These are phyloP conservation scores for Paecilomyces sp. DNA, from an alignment of 2,329 filamentous ascomycete genomes.

Conservation along the genomic window DNA sequence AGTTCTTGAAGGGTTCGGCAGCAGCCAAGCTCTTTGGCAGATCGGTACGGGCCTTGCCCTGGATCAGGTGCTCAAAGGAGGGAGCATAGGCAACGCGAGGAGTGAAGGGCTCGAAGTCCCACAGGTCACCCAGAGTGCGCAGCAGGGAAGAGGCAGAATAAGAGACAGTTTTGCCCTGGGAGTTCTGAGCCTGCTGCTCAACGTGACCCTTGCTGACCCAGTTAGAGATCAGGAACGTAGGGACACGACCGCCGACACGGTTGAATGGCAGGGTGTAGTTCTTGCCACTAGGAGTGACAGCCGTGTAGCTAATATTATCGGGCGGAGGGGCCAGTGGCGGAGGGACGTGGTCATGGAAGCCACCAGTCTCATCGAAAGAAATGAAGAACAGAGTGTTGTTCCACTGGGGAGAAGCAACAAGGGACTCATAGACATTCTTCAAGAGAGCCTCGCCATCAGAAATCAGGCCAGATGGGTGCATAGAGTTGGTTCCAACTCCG, in stretches of 20 bases:
- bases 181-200: slow-evolving; percentile 27
- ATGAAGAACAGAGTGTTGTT: slow-evolving; percentile 41
- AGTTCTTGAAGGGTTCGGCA: slow-evolving; percentile 14
- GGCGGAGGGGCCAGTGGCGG: slow-evolving; percentile 36
- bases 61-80: slow-evolving; percentile 28
- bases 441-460: slow-evolving; percentile 39
- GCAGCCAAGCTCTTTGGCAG: slow-evolving; percentile 18
- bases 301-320: slow-evolving; percentile 26
- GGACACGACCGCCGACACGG: slow-evolving; percentile 38
- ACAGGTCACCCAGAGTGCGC: slow-evolving; percentile 36
- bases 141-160: slow-evolving; percentile 42
- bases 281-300: slow-evolving; percentile 26
- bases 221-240: slow-evolving; percentile 36
- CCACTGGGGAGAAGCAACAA: slow-evolving; percentile 40
- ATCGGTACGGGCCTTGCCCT: slow-evolving; percentile 15
- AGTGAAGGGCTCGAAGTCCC: slow-evolving; percentile 32
- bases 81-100: slow-evolving; percentile 32
- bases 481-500: slow-evolving; percentile 35
- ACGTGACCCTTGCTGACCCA: slow-evolving; percentile 38
- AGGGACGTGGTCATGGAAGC: slow-evolving; percentile 42
- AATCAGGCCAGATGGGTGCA: slow-evolving; percentile 40
- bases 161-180: slow-evolving; percentile 26
- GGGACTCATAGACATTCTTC: slow-evolving; percentile 40
- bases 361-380: slow-evolving; percentile 43
- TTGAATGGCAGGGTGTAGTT: slow-evolving; percentile 34